Evolutionary conservation across 805 yeast species (phyloP), one percentile per base, ranked within the genome.

Genomic region (Wickerhamiella lipophila): DNA sequence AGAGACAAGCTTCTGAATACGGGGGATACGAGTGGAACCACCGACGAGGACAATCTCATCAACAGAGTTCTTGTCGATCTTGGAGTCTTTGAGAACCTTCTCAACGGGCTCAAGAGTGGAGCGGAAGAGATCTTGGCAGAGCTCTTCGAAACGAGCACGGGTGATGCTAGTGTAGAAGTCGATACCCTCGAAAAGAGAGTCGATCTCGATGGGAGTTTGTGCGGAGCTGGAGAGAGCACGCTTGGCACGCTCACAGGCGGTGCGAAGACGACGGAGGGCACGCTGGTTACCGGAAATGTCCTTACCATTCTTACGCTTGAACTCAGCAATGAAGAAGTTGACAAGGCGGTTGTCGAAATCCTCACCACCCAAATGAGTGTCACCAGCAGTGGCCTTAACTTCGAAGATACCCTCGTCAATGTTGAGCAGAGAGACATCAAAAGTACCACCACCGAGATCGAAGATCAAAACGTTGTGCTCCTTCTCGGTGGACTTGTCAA

Each of bases 351-450:
- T 82, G 75, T 88, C 97, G 72, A 88, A 88, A 75, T 88, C 97
- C 78, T 88, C 95, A 79, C 97, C 97, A 79, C 97, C 97, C 75
- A 88, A 81, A 74, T 88, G 97, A 62, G 97, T 88, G 76, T 88
- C 96, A 85, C 97, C 97, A 64, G 96, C 95, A 60, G 96, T 86
- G 61, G 95, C 94, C 77, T 86, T 86, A 64, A 86, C 96, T 66
- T 87, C 87, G 76, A 86, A 86, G 65, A 86, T 87, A 80, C 96
- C 96, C 64, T 89, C 95, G 68, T 87, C 89, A 67, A 86, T 85
- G 67, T 84, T 79, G 63, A 86, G 76, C 60, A 86, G 75, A 47
- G 95, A 87, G 56, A 87, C 96, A 85, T 86, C 96, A 72, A 86
- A 86, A 64, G 96, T 86, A 76, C 96, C 96, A 72, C 96, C 96